Evolutionary conservation across 208 protist genomes (phyloP).

Genomic region (Trypanosoma avium): DNA sequence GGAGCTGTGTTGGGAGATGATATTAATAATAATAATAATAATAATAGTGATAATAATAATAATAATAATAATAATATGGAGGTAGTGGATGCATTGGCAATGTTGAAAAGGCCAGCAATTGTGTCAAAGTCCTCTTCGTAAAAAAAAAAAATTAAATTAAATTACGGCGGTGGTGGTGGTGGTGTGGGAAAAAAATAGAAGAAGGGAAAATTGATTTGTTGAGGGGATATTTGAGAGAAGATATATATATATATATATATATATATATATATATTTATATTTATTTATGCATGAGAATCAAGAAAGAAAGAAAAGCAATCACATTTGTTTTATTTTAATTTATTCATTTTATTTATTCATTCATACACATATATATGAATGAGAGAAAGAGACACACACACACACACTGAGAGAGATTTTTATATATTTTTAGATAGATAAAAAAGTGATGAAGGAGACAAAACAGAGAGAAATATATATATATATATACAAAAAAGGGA

Average conservation of each 20-base stretch:
- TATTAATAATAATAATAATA: background rate
- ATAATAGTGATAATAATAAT: background rate
- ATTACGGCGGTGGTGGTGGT: background rate
- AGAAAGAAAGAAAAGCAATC: background rate
- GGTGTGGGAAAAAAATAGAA: background rate
- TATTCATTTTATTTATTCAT: too few relatives aligned
- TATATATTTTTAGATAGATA: too few relatives aligned
- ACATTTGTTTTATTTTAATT: too few relatives aligned
- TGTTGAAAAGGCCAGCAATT: slow-evolving; percentile 71
- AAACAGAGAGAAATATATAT: too few relatives aligned
- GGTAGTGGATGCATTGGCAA: slow-evolving; percentile 59
- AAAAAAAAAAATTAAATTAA: slow-evolving; percentile 12
- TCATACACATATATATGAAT: too few relatives aligned
- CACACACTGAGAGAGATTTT: too few relatives aligned
- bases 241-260: background rate
- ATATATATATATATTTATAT: background rate
- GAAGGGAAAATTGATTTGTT: background rate
- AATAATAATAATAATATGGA: slow-evolving; percentile 1
- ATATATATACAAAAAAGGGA: too few relatives aligned
- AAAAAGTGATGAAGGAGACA: too few relatives aligned
- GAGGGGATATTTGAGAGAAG: too few relatives aligned
- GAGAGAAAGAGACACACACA: too few relatives aligned
- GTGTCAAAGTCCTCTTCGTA: slow-evolving; percentile 46
- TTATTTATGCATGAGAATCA: background rate
- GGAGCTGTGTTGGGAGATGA: slow-evolving; percentile 7